Percentiles rank a stretch among this genome's conserved stretches.
Conservation (phyloP, 2,329 filamentous ascomycete genomes). For the Whalleya microplaca region DNA sequence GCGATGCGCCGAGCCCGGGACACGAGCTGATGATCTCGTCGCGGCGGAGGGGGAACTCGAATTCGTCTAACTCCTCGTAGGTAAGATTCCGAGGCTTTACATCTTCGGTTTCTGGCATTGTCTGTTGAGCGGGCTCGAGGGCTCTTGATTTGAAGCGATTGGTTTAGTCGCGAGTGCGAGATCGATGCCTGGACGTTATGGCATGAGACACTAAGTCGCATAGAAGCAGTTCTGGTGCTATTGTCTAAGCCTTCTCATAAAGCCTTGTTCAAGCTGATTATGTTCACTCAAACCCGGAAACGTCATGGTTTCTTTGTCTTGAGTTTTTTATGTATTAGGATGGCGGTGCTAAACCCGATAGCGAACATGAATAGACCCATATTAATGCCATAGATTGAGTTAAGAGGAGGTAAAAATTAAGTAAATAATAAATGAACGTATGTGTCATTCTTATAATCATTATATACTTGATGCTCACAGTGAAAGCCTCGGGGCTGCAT, state of each 20-base stretch:
- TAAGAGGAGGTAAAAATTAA: too few relatives aligned
- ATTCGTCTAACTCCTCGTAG: background rate
- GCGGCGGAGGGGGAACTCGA: background rate
- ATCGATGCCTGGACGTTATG: too few relatives aligned
- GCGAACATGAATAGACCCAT: background rate
- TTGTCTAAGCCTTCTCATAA: background rate
- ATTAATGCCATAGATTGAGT: too few relatives aligned
- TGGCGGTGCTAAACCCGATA: too few relatives aligned
- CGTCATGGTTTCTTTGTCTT: background rate
- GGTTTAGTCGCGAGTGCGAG: too few relatives aligned
- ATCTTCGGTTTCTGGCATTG: background rate
- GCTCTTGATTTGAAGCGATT: too few relatives aligned
- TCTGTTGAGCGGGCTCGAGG: too few relatives aligned
- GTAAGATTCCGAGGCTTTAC: background rate
- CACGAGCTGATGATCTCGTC: conserved; percentile 11
- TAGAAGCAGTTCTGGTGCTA: background rate
- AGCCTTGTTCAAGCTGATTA: background rate
- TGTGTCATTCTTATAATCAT: too few relatives aligned
- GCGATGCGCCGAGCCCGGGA: conserved; percentile 13
- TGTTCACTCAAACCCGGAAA: background rate
- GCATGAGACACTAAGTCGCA: too few relatives aligned
- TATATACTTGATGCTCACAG: too few relatives aligned
- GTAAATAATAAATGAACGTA: too few relatives aligned
- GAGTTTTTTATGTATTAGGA: background rate
- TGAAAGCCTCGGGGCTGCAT: too few relatives aligned